Conservation (phyloP, 2,329 filamentous ascomycete genomes). For the Biscogniauxia sp. region DNA sequence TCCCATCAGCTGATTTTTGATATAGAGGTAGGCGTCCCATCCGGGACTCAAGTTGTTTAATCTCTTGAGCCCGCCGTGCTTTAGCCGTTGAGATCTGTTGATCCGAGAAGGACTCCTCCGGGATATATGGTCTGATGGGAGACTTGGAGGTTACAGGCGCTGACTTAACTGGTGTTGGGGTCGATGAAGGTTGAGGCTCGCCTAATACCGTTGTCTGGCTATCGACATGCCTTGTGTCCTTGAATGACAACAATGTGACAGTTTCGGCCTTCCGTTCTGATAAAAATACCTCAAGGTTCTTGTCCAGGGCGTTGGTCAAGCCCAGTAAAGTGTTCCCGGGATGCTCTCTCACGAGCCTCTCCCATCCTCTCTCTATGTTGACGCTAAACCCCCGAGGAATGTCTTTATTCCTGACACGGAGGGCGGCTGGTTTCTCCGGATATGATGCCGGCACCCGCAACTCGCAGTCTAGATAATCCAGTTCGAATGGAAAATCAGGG, state of each 20-base stretch:
- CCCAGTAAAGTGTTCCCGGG: conserved; percentile 59
- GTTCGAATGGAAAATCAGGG: conserved; percentile 79
- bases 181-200: conserved; percentile 11
- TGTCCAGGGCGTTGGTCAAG: conserved; percentile 69
- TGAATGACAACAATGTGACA: conserved; percentile 64
- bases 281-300: conserved; percentile 66
- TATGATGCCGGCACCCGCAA: conserved; percentile 64
- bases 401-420: conserved; percentile 65
- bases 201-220: conserved; percentile 14
- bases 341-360: conserved; percentile 57
- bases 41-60: conserved; percentile 71
- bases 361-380: conserved; percentile 75
- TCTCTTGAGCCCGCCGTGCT: conserved; percentile 62
- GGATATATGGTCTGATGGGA: conserved; percentile 35
- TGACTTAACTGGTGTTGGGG: conserved; percentile 5
- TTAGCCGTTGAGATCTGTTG: conserved; percentile 63
- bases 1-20: conserved; percentile 66
- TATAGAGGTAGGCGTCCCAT: conserved; percentile 67
- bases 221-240: conserved; percentile 52
- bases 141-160: conserved; percentile 11
- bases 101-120: conserved; percentile 50
- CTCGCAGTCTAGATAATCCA: conserved; percentile 66
- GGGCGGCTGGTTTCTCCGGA: conserved; percentile 54
- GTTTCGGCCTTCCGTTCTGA: conserved; percentile 70
- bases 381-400: conserved; percentile 71